Base-by-base conservation (phyloP, 345 rosid species). In the Garcia nutans region DNA sequence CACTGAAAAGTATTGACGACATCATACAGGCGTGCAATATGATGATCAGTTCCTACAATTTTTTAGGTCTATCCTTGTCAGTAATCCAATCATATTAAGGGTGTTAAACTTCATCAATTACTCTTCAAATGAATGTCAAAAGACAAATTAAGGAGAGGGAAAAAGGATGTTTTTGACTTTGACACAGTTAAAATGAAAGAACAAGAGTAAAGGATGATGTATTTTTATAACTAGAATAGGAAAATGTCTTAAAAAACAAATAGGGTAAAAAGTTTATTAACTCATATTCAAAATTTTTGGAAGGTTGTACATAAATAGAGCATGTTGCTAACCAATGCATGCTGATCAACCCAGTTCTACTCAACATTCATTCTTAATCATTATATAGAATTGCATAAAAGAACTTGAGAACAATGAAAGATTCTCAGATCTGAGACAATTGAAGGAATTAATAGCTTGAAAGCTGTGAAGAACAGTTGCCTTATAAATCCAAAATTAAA, bases 1-100 rank as follows among this genome's bases (percentile, higher is more conserved):
- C 96, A 89, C 71, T 88, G 89, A 82, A 84, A 88, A 24, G 96
- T 91, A 84, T 84, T 93, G 58, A 91, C 89, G 58, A 91, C 89
- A 86, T 93, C 97, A 41, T 93, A 91, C 75, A 93, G 82, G 84
- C 90, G 98, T 54, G 93, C 81, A 82, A 93, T 82, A 67, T 84
- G 84, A 86, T 93, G 98, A 81, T 90, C 95, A 9, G 97, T 93
- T 82, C 94, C 98, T 93, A 85, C 64, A 72, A 80, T 44, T 55
- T 75, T 60, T 68, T 68, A 42, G 54, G 33, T 49, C 74, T 37
- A 77, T 54, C 77, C 70, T 49, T 37, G 64, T 82, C 50, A 84
- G 63, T 47, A 28, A 45, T 50, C 73, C 74, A 71, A 64, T 52
- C 65, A 22, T 10, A 52, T n/a, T 4, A 55, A 3, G 4, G n/a